Conservation (phyloP, 164 flowering plant genomes). For the Tetracentron sinense region DNA sequence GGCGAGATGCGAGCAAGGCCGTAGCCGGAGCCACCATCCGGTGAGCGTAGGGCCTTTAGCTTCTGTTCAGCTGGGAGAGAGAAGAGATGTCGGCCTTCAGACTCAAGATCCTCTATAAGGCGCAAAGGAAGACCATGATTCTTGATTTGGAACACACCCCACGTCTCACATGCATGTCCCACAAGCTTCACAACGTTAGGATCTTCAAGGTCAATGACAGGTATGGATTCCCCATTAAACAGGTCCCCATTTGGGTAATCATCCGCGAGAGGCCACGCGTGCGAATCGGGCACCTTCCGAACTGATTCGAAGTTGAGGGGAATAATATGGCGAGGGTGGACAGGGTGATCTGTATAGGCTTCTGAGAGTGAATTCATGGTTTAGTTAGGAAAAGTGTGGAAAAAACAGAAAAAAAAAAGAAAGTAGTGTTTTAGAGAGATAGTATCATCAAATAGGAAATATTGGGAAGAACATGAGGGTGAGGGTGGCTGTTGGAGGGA, state of each 20-base stretch:
- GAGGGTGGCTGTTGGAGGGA: background rate
- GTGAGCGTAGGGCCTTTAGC: slow-evolving; percentile 35
- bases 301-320: background rate
- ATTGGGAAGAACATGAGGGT: background rate
- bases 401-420: background rate
- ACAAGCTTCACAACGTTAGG: slow-evolving; percentile 25
- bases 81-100: slow-evolving; percentile 37
- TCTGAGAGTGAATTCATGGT: background rate
- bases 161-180: slow-evolving; percentile 39
- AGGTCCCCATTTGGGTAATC: background rate
- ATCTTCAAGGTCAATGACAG: slow-evolving; percentile 40
- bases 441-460: too few species aligned
- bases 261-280: background rate
- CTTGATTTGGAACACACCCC: slow-evolving; percentile 52
- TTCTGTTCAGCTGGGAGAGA: slow-evolving; percentile 40
- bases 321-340: background rate
- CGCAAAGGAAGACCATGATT: slow-evolving; percentile 39
- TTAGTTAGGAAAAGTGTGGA: background rate
- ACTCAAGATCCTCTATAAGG: slow-evolving; percentile 35
- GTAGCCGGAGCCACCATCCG: slow-evolving; percentile 47
- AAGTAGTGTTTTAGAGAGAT: background rate
- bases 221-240: slow-evolving; percentile 14
- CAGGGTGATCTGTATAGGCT: background rate
- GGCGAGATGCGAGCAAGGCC: slow-evolving; percentile 46
- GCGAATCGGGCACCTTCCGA: background rate